Conservation (phyloP, 2,329 filamentous ascomycete genomes). For the Arthrinium phaeospermum region DNA sequence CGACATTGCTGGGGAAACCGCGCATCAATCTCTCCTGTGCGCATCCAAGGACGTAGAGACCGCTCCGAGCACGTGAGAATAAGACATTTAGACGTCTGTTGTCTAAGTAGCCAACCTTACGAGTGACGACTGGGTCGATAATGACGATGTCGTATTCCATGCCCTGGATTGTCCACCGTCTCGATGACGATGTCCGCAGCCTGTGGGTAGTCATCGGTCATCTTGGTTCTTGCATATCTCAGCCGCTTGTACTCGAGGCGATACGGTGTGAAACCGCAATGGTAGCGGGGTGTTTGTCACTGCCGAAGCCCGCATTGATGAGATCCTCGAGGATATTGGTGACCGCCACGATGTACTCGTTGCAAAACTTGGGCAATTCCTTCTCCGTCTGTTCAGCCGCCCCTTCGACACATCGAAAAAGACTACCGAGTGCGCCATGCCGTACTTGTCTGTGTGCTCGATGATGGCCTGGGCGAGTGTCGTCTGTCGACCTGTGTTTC, state of each 20-base stretch:
- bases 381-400: background rate
- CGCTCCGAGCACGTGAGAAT: conserved; percentile 16
- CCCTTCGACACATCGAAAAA: conserved; percentile 6
- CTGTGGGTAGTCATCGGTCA: background rate
- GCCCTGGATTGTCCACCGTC: conserved; percentile 18
- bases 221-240: background rate
- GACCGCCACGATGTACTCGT: background rate
- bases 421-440: background rate
- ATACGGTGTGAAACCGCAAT: conserved; percentile 18
- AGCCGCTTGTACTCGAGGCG: conserved; percentile 3
- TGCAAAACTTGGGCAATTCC: background rate
- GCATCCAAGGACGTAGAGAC: background rate
- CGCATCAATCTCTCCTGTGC: rapidly evolving
- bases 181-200: background rate
- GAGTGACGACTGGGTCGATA: background rate
- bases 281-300: background rate
- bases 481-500: background rate
- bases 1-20: no score
- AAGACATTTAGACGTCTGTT: background rate
- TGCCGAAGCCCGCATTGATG: background rate
- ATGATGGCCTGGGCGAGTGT: background rate
- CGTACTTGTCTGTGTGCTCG: background rate
- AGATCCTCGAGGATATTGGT: background rate
- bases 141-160: conserved; percentile 11
- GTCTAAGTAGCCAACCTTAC: background rate